Percentiles rank a stretch among this genome's conserved stretches.
phyloP scores from a whole-genome alignment of 2,329 filamentous ascomycete genomes.

The Cladosporium sphaerospermum region DNA sequence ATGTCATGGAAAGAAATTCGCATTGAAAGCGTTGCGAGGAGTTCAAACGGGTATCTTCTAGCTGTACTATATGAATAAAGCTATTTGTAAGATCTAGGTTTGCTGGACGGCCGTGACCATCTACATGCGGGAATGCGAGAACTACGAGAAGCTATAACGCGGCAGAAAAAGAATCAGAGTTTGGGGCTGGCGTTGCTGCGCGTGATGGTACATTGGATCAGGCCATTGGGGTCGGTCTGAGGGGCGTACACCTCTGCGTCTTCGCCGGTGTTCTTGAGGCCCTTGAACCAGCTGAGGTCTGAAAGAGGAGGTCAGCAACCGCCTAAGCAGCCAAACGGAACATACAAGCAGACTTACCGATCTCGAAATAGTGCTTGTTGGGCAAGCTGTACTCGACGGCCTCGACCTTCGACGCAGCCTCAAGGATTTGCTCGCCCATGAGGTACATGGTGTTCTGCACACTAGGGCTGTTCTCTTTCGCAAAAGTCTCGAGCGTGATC shows the following conservation, averaged over 20 bases:
- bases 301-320: conserved; percentile 14
- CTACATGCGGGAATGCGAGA: background rate
- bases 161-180: background rate
- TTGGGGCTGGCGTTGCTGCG: conserved; percentile 39
- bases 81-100: background rate
- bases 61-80: background rate
- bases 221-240: conserved; percentile 85
- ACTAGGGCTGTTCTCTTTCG: conserved; percentile 81
- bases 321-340: background rate
- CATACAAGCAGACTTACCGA: conserved; percentile 48
- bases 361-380: conserved; percentile 98
- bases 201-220: conserved; percentile 88
- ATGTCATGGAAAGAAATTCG: background rate
- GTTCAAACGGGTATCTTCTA: background rate
- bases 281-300: conserved; percentile 97
- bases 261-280: conserved; percentile 86
- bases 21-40: conserved; percentile 9
- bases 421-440: conserved; percentile 85
- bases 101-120: background rate
- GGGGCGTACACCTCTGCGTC: conserved; percentile 94
- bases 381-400: conserved; percentile 77
- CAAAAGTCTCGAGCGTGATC: conserved; percentile 89
- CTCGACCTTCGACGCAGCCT: conserved; percentile 63
- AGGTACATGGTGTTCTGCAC: conserved; percentile 99
- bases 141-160: too few species aligned